Evolutionary conservation across 2,329 filamentous ascomycete genomes (phyloP), one percentile per base, ranked within the genome.

Genomic region (Plectosphaerella sp.): DNA sequence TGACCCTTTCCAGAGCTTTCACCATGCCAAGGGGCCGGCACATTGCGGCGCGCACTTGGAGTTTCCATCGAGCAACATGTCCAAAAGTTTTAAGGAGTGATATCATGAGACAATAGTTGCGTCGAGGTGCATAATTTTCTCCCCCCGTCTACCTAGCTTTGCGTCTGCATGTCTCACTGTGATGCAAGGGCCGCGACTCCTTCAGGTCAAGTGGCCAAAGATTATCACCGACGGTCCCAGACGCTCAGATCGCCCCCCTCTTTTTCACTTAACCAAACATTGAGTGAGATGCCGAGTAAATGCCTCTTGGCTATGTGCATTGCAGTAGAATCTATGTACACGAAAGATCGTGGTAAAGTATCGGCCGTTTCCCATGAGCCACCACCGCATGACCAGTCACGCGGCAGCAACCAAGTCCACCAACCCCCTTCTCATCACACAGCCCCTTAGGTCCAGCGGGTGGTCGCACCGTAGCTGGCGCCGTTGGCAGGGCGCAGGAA

Each of bases 401-500:
- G 20, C 36, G 11, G 47, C 5, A 18, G 15, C 35, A 25, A 33
- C 18, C 12, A 14, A n/a, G 11, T 47, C 24, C 3, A 24, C 45
- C 15, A 47, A 18, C 9, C 18, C 6, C 3, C 16, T 10, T 12
- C 35, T 47, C 28, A 18, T 25, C 15, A 11, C 24, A 33, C 8
- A 9, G 8, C 4, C 28, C 28, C 20, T 35, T 53, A 53, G n/a
- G 43, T 48, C 54, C 54, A 56, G 28, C 16, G n/a, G 7, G 54
- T 56, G n/a, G 52, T 52, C 1, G 49, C 54, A 18, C 54, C 54
- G 37, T 10, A 45, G 39, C 49, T 50, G n/a, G 50, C 49, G 6
- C 52, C 52, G 14, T 54, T 47, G 5, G 35, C 39, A n/a, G 45
- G 54, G 24, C 51, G 22, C 49, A 56, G 45, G 25, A 56, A 56